Evolutionary conservation across 352 stramenopile species (phyloP).

Genomic region (Phytophthora aleatoria): DNA sequence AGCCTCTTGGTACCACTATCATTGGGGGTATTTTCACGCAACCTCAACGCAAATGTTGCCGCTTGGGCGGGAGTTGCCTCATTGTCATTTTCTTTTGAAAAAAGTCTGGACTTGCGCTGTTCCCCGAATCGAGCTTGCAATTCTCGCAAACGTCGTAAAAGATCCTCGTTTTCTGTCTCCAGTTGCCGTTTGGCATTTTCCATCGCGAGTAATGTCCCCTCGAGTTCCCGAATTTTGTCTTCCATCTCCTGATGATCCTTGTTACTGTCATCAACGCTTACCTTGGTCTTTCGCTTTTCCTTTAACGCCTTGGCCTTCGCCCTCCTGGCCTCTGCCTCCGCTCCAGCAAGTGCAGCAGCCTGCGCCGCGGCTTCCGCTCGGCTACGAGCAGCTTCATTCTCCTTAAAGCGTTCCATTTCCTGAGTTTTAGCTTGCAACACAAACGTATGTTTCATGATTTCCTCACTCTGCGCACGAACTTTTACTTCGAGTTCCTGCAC

Average conservation of each 20-base stretch:
- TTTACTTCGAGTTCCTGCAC: slow-evolving; percentile 55
- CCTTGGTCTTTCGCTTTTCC: slow-evolving; percentile 36
- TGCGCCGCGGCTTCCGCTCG: slow-evolving; percentile 38
- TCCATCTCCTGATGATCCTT: slow-evolving; percentile 56
- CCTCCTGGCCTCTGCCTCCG: slow-evolving; percentile 33
- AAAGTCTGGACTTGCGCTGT: slow-evolving; percentile 17
- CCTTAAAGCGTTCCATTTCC: slow-evolving; percentile 61
- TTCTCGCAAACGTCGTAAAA: slow-evolving; percentile 51
- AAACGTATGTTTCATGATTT: slow-evolving; percentile 69
- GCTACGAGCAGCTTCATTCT: slow-evolving; percentile 48
- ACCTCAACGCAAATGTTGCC: slow-evolving; percentile 49
- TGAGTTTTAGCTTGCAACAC: slow-evolving; percentile 55
- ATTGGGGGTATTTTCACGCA: slow-evolving; percentile 29
- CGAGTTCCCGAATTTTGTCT: slow-evolving; percentile 38
- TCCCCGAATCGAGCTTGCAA: slow-evolving; percentile 47
- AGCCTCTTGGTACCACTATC: slow-evolving; percentile 18
- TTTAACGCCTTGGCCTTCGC: slow-evolving; percentile 30
- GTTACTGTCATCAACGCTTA: slow-evolving; percentile 9
- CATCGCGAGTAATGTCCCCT: slow-evolving; percentile 37
- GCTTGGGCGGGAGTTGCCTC: slow-evolving; percentile 22
- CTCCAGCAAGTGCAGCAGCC: slow-evolving; percentile 36
- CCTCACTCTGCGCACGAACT: slow-evolving; percentile 43
- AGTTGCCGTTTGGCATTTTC: slow-evolving; percentile 41
- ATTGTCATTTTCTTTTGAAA: not conserved
- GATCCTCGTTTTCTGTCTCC: slow-evolving; percentile 62